Evolutionary conservation across 345 rosid species (phyloP), one percentile per base, ranked within the genome.

Genomic region (Populus davidiana): DNA sequence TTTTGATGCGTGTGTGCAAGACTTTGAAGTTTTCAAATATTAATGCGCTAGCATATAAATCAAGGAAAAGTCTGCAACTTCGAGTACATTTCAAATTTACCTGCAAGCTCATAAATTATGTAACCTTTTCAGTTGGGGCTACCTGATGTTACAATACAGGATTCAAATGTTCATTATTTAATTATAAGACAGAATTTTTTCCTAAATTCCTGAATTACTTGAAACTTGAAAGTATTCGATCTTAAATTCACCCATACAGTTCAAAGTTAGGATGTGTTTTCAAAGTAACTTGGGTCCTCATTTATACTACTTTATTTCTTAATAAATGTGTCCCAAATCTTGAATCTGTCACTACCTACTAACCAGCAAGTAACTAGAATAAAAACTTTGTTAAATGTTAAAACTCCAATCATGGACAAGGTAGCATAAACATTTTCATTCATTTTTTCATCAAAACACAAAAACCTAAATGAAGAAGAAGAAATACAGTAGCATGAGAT

Each of bases 401-500:
- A n/a, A 72, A 35, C 31, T 33, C 39, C 4, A 67, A 74, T 43
- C 41, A 21, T 27, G 44, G 61, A 70, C 62, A 70, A 31, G 38
- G 56, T 2, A 33, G 62, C 41, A 6, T 13, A 67, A 21, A 14
- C 59, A 54, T 68, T 69, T 38, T 74, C 75, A 27, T 29, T 11
- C 65, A 63, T 33, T 8, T 50, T 70, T 67, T 62, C 72, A 75
- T 71, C 29, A 18, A 69, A 82, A 63, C 43, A 69, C 54, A 77
- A 31, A 77, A 31, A 10, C 70, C 74, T 73, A 16, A 72, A 67
- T 33, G 75, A 75, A 71, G 54, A 69, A 59, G 74, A 70, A 61
- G 67, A 54, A 68, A 54, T 43, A 78, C 65, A 76, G 71, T 65
- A 43, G 77, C 78, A 73, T 71, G 76, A 77, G 65, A 66, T 31